phyloP scores from a whole-genome alignment of 768 basidiomycete genomes.

The Terana coerulea region DNA sequence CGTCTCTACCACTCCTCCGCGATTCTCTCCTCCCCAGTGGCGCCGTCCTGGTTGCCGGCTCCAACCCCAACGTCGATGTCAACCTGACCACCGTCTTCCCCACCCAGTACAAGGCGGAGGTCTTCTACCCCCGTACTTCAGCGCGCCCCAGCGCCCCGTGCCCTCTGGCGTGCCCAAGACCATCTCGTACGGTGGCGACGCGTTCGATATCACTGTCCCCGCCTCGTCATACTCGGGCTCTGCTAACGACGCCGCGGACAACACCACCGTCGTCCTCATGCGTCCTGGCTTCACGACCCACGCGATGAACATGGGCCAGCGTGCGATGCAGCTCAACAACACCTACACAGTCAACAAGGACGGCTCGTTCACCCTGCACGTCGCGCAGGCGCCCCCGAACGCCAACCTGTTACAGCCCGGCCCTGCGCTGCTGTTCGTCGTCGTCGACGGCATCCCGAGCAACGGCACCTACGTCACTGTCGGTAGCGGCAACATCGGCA shows the following conservation, averaged over 20 bases:
- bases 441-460: conserved; percentile 80
- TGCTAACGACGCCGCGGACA: conserved; percentile 67
- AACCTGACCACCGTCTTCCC: conserved; percentile 59
- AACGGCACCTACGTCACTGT: conserved; percentile 74
- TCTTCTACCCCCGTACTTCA: conserved; percentile 94
- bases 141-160: conserved; percentile 59
- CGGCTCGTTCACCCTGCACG: conserved; percentile 74
- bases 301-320: conserved; percentile 87
- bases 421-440: conserved; percentile 79
- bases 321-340: conserved; percentile 76
- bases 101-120: conserved; percentile 78
- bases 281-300: conserved; percentile 87
- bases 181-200: conserved; percentile 77
- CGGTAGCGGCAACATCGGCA: conserved; percentile 75
- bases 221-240: conserved; percentile 61
- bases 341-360: conserved; percentile 81
- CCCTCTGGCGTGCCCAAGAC: conserved; percentile 68
- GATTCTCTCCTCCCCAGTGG: conserved; percentile 85
- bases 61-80: conserved; percentile 90
- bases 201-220: conserved; percentile 74
- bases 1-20: conserved; percentile 91
- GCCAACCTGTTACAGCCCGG: conserved; percentile 87
- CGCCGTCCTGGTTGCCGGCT: conserved; percentile 85
- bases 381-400: conserved; percentile 80
- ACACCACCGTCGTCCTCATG: conserved; percentile 70